These are phyloP conservation scores for Martiniozyma abietophila DNA, from an alignment of 805 yeast genomes.

Conservation along the genomic window DNA sequence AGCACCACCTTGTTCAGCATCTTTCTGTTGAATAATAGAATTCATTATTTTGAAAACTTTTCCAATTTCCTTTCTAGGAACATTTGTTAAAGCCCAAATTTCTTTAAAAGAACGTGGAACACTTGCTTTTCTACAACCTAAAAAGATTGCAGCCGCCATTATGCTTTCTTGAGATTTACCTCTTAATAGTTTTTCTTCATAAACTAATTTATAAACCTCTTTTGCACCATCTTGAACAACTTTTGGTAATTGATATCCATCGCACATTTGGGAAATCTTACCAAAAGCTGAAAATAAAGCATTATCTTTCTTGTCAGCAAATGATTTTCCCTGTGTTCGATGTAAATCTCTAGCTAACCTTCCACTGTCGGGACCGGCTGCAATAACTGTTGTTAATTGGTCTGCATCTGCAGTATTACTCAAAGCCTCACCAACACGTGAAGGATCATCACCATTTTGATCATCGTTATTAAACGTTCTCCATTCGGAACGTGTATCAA, in stretches of 20 bases:
- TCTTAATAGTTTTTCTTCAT: conserved; percentile 75
- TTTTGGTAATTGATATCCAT: conserved; percentile 88
- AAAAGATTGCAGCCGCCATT: conserved; percentile 92
- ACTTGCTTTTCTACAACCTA: conserved; percentile 89
- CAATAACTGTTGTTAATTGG: conserved; percentile 86
- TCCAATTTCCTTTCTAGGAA: conserved; percentile 91
- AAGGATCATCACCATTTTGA: conserved; percentile 96
- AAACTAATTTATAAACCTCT: conserved; percentile 86
- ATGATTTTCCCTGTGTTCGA: conserved; percentile 78
- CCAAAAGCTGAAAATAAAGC: conserved; percentile 84
- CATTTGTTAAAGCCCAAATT: conserved; percentile 89
- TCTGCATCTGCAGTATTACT: conserved; percentile 87
- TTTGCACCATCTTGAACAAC: conserved; percentile 97
- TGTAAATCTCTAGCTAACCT: conserved; percentile 81
- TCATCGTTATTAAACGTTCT: conserved; percentile 97
- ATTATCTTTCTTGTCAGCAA: conserved; percentile 81
- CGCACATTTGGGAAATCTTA: conserved; percentile 91
- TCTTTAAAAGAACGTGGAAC: conserved; percentile 95
- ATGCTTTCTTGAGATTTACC: conserved; percentile 90
- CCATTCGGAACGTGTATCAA: conserved; percentile 97
- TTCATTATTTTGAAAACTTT: conserved; percentile 81
- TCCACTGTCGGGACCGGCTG: conserved; percentile 79
- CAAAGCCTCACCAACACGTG: conserved; percentile 98
- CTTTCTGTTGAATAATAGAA: conserved; percentile 43
- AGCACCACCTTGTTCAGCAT: conserved; percentile 34